Base-by-base conservation (phyloP, 345 rosid species). In the Cardamine chenopodiifolia region DNA sequence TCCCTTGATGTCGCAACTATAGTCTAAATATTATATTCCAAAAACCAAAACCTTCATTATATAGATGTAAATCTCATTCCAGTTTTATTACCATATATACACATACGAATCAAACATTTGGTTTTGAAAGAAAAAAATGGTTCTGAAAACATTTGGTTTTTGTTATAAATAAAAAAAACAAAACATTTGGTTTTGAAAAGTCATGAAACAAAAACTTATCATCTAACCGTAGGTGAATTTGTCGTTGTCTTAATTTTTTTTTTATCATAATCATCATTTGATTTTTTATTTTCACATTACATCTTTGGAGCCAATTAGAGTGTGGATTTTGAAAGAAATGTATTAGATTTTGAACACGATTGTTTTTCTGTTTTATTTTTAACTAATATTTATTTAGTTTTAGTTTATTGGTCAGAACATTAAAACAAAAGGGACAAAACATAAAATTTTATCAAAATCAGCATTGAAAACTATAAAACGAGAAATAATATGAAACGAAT, bases 281-380 rank as follows among this genome's bases (percentile, higher is more conserved):
- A 2, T 8, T 18, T n/a, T 5, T n/a, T 3, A 2, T 42, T 44
- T 34, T 23, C 4, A 19, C 14, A 20, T 31, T 14, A 57, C 47
- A 10, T 58, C 7, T 14, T 15, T 31, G 17, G 23, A 58, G 7
- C 47, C 20, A 32, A n/a, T 32, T 19, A 42, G 26, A 47, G 50
- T 50, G 23, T 52, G 32, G 34, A 52, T 28, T 25, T 45, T 57
- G 1, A 35, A 47, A 74, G 62, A 58, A 35, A 26, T 58, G 32
- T 39, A 29, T 35, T 35, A n/a, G n/a, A n/a, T n/a, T n/a, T n/a
- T n/a, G n/a, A n/a, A n/a, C n/a, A n/a, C n/a, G n/a, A n/a, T n/a
- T n/a, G n/a, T n/a, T n/a, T n/a, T n/a, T n/a, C n/a, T n/a, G n/a
- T n/a, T n/a, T n/a, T n/a, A n/a, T n/a, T n/a, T n/a, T n/a, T n/a